Base-by-base conservation (phyloP, 2,329 filamentous ascomycete genomes). In the Fusarium sp. region DNA sequence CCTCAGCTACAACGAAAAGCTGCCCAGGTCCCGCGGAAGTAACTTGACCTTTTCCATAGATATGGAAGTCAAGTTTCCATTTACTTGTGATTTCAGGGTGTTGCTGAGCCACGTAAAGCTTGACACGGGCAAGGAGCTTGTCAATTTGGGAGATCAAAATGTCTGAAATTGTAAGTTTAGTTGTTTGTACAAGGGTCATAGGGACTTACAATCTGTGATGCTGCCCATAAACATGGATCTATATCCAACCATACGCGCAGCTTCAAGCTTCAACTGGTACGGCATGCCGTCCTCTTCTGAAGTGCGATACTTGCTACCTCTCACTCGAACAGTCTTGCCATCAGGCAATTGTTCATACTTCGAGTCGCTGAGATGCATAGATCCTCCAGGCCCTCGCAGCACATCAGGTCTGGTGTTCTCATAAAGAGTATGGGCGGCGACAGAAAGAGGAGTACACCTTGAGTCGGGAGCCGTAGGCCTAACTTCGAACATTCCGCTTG, bases 371-470 rank as follows among this genome's bases (percentile, higher is more conserved):
- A 87, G 73, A 41, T 83, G 75, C 0, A 87, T 76, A 8, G 75
- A 71, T 0, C 85, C 86, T 0, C 85, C 86, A 0, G 85, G 86
- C 0, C 85, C 85, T 7, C 76, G 62, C 3, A 87, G 69, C 2
- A 83, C 68, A 70, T 88, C 85, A 0, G 86, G 85, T 16, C 85
- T 72, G 0, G 80, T 78, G 62, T 87, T 88, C 75, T 87, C 85
- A 52, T 88, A 88, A 11, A 88, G 72, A 0, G 84, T 82, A 63
- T 88, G 85, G 0, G 85, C 83, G 1, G 84, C 84, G 1, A 88
- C 84, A 0, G 81, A 83, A 0, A 82, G 56, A 0, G 83, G 80
- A 0, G 82, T 86, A 62, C 85, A 87, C 2, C 75, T 75, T 0
- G 80, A 77, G 0, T 66, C 64, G 0, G 80, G 77, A 7, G 78